Conservation (phyloP, 1,139 yeast species). For the Blastobotrys proliferans region DNA sequence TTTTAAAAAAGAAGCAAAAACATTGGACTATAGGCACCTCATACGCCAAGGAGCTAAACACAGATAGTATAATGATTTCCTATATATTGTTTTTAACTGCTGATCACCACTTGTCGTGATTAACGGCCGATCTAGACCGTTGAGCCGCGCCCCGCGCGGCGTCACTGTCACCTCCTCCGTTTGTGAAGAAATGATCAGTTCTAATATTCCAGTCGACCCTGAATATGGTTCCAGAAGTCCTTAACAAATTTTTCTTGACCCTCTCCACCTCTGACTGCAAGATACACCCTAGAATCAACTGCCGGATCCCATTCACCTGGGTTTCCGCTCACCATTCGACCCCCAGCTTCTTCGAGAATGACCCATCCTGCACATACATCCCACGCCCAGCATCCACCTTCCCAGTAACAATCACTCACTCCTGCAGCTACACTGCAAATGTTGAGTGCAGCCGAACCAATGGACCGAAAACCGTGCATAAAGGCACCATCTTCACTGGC, state of each 20-base stretch:
- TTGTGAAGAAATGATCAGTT: too few species aligned
- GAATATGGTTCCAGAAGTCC: slow-evolving; percentile 47
- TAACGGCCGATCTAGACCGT: too few species aligned
- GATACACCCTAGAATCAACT: slow-evolving; percentile 48
- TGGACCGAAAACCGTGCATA: slow-evolving; percentile 54
- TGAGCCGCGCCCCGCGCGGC: too few species aligned
- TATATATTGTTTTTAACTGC: too few species aligned
- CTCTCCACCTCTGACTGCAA: slow-evolving; percentile 52
- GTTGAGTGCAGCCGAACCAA: slow-evolving; percentile 61
- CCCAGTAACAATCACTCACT: slow-evolving; percentile 55
- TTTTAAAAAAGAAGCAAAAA: too few species aligned
- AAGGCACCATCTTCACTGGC: slow-evolving; percentile 47
- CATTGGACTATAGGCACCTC: too few species aligned
- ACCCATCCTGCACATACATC: slow-evolving; percentile 67
- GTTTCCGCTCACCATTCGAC: slow-evolving; percentile 50
- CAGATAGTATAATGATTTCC: too few species aligned
- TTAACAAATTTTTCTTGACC: slow-evolving; percentile 45
- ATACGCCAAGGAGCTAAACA: too few species aligned
- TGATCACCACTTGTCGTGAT: too few species aligned
- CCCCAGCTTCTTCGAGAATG: slow-evolving; percentile 55
- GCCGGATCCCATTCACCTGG: slow-evolving; percentile 45
- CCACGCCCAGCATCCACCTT: slow-evolving; percentile 62
- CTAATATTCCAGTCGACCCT: slow-evolving; percentile 37
- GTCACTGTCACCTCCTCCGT: too few species aligned
- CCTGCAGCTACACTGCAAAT: slow-evolving; percentile 55